phyloP scores from a whole-genome alignment of 148 eudicot species.

The Camellia japonica region DNA sequence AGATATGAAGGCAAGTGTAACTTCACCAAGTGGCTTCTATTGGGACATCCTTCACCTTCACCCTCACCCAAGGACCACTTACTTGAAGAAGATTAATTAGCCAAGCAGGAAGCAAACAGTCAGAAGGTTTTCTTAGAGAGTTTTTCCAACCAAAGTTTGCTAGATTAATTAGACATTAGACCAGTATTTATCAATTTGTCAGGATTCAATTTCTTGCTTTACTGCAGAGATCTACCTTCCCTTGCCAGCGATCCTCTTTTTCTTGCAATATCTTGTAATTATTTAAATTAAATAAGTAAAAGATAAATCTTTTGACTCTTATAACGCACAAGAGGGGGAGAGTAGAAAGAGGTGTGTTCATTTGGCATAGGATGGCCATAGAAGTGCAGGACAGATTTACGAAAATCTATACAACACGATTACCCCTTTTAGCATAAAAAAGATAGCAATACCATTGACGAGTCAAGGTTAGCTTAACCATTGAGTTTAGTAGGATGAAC shows the following conservation, averaged over 20 bases:
- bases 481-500: no score
- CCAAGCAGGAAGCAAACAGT: neutral
- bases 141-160: neutral
- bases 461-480: no score
- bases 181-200: neutral
- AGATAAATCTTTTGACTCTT: no score
- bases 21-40: neutral
- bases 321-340: no score
- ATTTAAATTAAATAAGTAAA: no score
- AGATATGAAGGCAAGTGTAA: no score
- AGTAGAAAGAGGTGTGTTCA: no score
- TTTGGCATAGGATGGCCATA: neutral
- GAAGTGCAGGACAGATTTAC: neutral
- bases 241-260: neutral
- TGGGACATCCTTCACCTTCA: neutral
- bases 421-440: no score
- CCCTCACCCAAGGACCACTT: neutral
- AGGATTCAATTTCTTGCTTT: neutral
- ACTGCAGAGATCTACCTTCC: neutral
- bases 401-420: neutral
- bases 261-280: no score
- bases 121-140: neutral
- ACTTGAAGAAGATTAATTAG: neutral
- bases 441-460: neutral
- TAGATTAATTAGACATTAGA: neutral